Base-by-base conservation (phyloP, 495 filamentous ascomycete species). In the Lasiosphaeria miniovina region DNA sequence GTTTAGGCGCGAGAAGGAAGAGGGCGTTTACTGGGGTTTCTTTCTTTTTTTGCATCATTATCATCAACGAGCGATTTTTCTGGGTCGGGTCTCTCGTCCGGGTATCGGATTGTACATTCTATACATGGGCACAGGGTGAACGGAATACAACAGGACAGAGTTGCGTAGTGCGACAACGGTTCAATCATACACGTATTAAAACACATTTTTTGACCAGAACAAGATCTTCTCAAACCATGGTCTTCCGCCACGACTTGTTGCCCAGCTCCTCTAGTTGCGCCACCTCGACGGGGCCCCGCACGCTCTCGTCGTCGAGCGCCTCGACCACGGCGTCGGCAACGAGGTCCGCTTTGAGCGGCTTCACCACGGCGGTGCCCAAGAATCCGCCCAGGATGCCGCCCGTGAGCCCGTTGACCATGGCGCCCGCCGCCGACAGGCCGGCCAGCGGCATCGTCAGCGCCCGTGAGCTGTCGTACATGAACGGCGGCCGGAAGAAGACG, bases 281-380 rank as follows among this genome's bases (percentile, higher is more conserved):
- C 38, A 85, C 81, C 63, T 86, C 87, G 3, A 93, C 79, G 5
- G 84, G 80, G 4, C 92, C 92, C 49, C 80, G 88, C 10, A 88
- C 83, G 10, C 71, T 73, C 55, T 86, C 81, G 66, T 94, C 85
- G 38, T 82, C 81, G 64, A 96, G 77, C 46, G 85, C 89, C 77
- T 96, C 87, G 17, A 95, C 85, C 54, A 91, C 84, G 0, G 90
- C 89, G 68, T 96, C 88, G 0, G 88, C 90, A 34, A 98, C 94
- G 10, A 86, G 59, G 66, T 96, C 93, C 3, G 86, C 93, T 71
- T 90, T 89, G 56, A 96, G 71, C 15, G 94, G 94, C 74, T 96
- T 97, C 60, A 85, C 82, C 1, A 85, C 91, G 54, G 88, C 93
- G 8, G 90, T 79, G 0, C 94, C 94, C 73, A 91, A 78, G 40